Percentiles rank a stretch among this genome's conserved stretches.
phyloP scores from a whole-genome alignment of 345 rosid genomes.

The Camelina neglecta region DNA sequence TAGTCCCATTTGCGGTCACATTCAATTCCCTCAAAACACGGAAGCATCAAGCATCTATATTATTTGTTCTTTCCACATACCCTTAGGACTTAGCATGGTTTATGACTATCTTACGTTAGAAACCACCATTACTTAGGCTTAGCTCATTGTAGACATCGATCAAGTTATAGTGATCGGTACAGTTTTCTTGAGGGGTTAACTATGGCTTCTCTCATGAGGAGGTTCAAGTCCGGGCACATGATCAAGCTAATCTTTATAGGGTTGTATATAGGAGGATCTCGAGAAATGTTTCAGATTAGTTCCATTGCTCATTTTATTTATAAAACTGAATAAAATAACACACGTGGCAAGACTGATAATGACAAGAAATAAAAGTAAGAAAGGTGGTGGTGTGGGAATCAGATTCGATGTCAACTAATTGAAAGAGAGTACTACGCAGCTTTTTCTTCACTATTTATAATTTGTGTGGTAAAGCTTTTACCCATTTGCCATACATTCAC shows the following conservation, averaged over 20 bases:
- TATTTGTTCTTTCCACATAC: not conserved
- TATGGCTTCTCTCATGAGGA: not conserved
- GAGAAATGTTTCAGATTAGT: slow-evolving; percentile 1
- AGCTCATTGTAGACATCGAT: not conserved
- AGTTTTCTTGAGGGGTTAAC: too few relatives aligned
- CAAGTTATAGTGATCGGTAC: too few relatives aligned
- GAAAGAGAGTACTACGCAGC: slow-evolving; percentile 30
- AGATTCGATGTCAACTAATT: slow-evolving; percentile 44
- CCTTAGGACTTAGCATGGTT: not conserved
- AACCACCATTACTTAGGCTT: not conserved
- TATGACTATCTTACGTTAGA: not conserved
- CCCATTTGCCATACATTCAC: slow-evolving; percentile 18
- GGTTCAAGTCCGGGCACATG: not conserved
- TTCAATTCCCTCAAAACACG: not conserved
- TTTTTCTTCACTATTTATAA: slow-evolving; percentile 29
- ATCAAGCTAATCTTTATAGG: not conserved
- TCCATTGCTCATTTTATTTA: not conserved
- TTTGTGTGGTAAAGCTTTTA: slow-evolving; percentile 14
- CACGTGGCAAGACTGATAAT: slow-evolving; percentile 30
- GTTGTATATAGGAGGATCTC: not conserved
- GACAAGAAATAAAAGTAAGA: slow-evolving; percentile 40
- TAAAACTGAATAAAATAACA: slow-evolving; percentile 2
- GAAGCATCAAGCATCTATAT: not conserved
- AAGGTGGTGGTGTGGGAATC: slow-evolving; percentile 41
- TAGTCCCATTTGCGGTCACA: not conserved